Evolutionary conservation across 305 asterid genomes (phyloP).

Genomic region (Fraxinus sp.): DNA sequence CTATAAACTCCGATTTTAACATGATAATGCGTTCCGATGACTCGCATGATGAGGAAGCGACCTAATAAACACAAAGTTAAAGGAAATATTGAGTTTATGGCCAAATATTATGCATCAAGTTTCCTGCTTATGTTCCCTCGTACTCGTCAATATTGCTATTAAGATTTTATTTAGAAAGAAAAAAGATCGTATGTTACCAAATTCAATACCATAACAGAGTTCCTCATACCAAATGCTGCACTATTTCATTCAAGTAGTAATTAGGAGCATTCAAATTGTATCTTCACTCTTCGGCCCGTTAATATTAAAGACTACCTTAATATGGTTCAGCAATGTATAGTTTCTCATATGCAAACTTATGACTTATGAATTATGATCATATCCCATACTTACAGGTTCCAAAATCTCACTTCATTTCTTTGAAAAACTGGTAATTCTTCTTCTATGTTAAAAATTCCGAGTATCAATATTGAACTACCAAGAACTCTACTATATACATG

Average conservation of each 20-base stretch:
- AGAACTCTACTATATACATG: background rate
- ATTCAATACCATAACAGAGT: background rate
- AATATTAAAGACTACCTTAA: background rate
- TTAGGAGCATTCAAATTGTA: background rate
- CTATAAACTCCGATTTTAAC: slow-evolving; percentile 42
- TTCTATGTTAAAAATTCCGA: background rate
- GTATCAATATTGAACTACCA: background rate
- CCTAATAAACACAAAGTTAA: slow-evolving; percentile 27
- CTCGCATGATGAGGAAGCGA: slow-evolving; percentile 32
- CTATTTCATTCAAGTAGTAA: background rate
- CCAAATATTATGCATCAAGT: background rate
- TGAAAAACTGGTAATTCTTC: background rate
- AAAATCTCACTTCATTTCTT: background rate
- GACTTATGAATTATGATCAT: background rate
- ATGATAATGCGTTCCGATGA: slow-evolving; percentile 45
- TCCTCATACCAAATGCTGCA: background rate
- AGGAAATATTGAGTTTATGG: background rate
- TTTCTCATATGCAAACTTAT: background rate
- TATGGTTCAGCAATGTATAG: background rate
- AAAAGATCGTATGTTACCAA: background rate
- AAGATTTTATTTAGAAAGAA: background rate
- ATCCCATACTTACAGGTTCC: background rate
- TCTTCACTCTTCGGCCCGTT: background rate
- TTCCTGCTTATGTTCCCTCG: background rate
- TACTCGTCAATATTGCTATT: background rate